Percentiles rank a stretch among this genome's conserved stretches.
phyloP scores from a whole-genome alignment of 1,284 basidiomycete species.

The Sporisorium sorghi region DNA sequence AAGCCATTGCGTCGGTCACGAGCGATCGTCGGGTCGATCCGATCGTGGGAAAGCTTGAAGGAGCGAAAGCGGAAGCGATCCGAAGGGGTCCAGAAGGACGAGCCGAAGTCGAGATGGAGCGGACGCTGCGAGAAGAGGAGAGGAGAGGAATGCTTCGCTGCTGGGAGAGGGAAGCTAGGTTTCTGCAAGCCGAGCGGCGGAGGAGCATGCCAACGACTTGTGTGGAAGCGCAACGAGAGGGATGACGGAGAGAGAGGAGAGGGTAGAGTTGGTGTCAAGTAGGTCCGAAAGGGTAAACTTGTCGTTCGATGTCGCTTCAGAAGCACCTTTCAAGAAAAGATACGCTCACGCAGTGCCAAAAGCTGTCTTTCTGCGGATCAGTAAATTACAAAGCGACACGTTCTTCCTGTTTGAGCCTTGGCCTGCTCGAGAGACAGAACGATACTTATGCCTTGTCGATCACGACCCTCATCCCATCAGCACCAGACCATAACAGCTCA shows the following conservation, averaged over 20 bases:
- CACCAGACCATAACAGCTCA: no score
- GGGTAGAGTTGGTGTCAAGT: slow-evolving; percentile 1
- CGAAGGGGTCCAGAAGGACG: slow-evolving; percentile 3
- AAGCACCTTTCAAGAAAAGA: not conserved
- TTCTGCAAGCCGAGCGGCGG: slow-evolving; percentile 43
- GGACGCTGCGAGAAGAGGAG: slow-evolving; percentile 5
- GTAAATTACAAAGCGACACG: no score
- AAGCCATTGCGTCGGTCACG: slow-evolving; percentile 51
- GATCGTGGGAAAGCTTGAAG: slow-evolving; percentile 3
- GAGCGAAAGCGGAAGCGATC: slow-evolving; percentile 14
- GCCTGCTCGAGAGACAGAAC: no score
- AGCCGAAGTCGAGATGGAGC: slow-evolving; percentile 17
- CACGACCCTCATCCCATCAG: no score
- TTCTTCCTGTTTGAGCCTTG: no score
- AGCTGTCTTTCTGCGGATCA: no score
- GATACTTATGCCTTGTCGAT: no score
- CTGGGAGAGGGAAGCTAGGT: slow-evolving; percentile 47
- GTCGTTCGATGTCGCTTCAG: slow-evolving; percentile 1
- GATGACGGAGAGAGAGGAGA: not conserved
- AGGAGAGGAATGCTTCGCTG: slow-evolving; percentile 33
- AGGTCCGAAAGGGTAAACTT: slow-evolving; percentile 2
- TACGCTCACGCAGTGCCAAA: not conserved
- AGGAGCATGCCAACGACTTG: slow-evolving; percentile 53
- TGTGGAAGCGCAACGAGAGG: not conserved
- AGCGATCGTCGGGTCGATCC: slow-evolving; percentile 24